Evolutionary conservation across 768 basidiomycete species (phyloP).

Genomic region (Tulasnella sp.): DNA sequence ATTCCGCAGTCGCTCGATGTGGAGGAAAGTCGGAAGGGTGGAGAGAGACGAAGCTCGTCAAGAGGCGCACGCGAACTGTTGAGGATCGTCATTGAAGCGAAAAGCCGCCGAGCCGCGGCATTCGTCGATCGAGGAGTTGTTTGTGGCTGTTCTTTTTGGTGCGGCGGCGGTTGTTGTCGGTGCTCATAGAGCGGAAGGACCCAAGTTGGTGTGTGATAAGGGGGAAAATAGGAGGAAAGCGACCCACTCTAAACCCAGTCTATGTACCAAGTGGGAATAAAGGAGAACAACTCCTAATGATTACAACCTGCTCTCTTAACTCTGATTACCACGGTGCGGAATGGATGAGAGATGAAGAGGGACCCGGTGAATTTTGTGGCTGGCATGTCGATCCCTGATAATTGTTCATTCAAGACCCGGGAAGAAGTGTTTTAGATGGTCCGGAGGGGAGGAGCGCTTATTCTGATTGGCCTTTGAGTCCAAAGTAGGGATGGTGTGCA

Average conservation of each 20-base stretch:
- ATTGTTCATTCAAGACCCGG: not conserved
- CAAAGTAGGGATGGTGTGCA: not conserved
- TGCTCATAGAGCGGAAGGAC: not conserved
- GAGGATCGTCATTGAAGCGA: not conserved
- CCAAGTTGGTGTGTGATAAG: not conserved
- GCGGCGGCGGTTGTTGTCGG: not conserved
- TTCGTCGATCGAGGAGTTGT: not conserved
- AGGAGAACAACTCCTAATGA: not conserved
- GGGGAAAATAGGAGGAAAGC: not conserved
- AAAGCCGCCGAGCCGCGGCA: not conserved
- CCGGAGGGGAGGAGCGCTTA: slow-evolving; percentile 3
- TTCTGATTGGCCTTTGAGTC: not conserved
- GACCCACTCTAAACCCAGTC: not conserved
- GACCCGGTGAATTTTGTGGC: not conserved
- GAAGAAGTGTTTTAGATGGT: not conserved
- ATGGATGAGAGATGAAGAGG: not conserved
- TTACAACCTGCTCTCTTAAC: not conserved
- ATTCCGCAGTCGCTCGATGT: not conserved
- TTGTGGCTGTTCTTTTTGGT: not conserved
- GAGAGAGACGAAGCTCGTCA: not conserved
- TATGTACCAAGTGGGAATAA: not conserved
- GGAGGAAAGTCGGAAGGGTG: not conserved
- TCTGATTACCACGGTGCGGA: not conserved
- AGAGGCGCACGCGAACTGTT: not conserved
- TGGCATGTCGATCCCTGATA: too few relatives aligned